Evolutionary conservation across 495 filamentous ascomycete genomes (phyloP), one percentile per base, ranked within the genome.

Genomic region (Podospora conica): DNA sequence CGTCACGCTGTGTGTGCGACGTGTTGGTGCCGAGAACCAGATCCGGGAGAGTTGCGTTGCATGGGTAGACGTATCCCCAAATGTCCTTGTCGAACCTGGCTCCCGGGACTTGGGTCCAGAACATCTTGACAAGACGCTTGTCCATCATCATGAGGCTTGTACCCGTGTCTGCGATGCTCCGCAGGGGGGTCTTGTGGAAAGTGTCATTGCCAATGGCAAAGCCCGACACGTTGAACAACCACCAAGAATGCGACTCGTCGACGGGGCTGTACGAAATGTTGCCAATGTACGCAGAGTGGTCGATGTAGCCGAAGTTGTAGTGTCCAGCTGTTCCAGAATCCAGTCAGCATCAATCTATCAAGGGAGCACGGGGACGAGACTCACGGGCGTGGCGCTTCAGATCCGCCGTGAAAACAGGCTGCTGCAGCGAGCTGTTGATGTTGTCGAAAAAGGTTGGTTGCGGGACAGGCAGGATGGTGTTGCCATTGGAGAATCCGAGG

Each of bases 271-370:
- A 93, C 66, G 83, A 79, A 69, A 95, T 82, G 40, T 73, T 71
- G 66, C 89, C 87, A 20, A 78, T 86, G 80, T 88, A 88, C 67
- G 87, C 87, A 69, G 74, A 69, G 21, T 69, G 65, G 76, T 92
- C 86, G 67, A 91, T 86, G 78, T 76, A 90, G 48, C 91, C 91
- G 68, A 93, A 93, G 77, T 90, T 89, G 75, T 89, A 92, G 64
- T 71, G 79, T 20, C 91, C 91, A 22, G 88, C 82, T 58, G 75
- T 27, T 20, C 48, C 11, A 3, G 11, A 2, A 6, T 27, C 4
- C 7, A 33, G 63, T 56, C 48, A 55, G 48, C 15, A 18, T 18
- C 8, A 18, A 8, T 48, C 40, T 48, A 9, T 29, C 21, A 18
- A 28, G 29, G 28, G 20, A 20, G 23, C 18, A 48, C 40, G 18